A percentile compares a stretch with the other conserved stretches of the same genome.
Conservation (phyloP, 208 protist genomes). For the Porcisia hertigi region DNA sequence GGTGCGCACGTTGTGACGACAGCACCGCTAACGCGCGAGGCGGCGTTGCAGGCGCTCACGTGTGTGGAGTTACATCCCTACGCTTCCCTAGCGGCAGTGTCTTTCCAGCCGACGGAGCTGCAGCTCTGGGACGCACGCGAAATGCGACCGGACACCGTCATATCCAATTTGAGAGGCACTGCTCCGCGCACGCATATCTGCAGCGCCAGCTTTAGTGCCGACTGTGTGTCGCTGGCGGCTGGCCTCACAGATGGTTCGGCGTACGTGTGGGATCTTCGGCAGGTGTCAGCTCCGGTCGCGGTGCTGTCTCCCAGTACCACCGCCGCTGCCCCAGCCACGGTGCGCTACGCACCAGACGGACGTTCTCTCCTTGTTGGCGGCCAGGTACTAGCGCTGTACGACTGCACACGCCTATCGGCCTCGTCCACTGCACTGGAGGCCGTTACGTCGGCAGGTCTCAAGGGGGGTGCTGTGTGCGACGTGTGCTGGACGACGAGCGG, state of each 20-base stretch:
- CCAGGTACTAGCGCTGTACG: conserved; percentile 19
- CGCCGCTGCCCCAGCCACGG: conserved; percentile 25
- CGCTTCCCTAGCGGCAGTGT: conserved; percentile 56
- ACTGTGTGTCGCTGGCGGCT: conserved; percentile 94
- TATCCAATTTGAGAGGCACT: conserved; percentile 44
- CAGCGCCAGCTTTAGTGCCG: conserved; percentile 90
- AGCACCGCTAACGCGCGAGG: conserved; percentile 10
- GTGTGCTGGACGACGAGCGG: conserved; percentile 52
- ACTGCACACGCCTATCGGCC: neutral
- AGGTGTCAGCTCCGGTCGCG: conserved; percentile 70
- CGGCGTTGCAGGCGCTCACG: conserved; percentile 27
- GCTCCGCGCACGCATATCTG: conserved; percentile 33
- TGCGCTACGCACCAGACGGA: conserved; percentile 46
- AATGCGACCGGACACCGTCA: conserved; percentile 73
- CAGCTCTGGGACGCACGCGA: conserved; percentile 91
- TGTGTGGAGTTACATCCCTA: conserved; percentile 71
- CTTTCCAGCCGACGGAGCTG: conserved; percentile 51
- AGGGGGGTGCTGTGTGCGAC: conserved; percentile 30
- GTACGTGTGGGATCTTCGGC: conserved; percentile 97
- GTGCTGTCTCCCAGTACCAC: conserved; percentile 21
- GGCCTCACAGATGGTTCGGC: conserved; percentile 67
- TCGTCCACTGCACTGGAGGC: conserved; percentile 9
- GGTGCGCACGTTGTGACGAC: conserved; percentile 39
- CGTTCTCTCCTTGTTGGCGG: conserved; percentile 25
- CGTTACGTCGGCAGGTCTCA: conserved; percentile 11